Evolutionary conservation across 345 rosid species (phyloP).

Genomic region (Euphorbia pulcherrima): DNA sequence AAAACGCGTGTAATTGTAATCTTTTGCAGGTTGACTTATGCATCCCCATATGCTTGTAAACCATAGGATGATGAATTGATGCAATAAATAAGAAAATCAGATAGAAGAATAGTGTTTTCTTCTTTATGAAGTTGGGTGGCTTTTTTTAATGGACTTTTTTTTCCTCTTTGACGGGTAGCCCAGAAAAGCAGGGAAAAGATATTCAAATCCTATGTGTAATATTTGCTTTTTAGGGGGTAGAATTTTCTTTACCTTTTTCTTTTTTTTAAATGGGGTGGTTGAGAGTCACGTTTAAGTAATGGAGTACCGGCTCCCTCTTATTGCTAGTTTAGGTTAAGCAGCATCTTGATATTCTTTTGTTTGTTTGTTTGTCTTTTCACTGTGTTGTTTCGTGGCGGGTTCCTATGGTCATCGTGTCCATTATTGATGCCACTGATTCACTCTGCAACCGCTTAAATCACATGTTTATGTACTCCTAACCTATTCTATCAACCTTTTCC

Average conservation of each 20-base stretch:
- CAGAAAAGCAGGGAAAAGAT: background rate
- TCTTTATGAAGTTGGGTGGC: constrained; percentile 2
- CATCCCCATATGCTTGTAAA: constrained; percentile 30
- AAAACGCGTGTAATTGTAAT: constrained; percentile 7
- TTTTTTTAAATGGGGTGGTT: background rate
- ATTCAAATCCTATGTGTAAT: no score
- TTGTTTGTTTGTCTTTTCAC: background rate
- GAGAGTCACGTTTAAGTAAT: constrained; percentile 13
- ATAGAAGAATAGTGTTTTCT: background rate
- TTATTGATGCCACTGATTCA: constrained; percentile 3
- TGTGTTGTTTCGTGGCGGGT: constrained; percentile 11
- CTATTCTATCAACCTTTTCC: background rate
- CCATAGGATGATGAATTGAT: constrained; percentile 18
- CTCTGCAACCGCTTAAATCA: background rate
- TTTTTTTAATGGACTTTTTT: constrained; percentile 1
- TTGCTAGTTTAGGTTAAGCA: background rate
- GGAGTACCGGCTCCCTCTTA: background rate
- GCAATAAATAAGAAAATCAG: background rate
- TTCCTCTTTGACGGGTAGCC: constrained; percentile 10
- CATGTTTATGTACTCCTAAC: background rate
- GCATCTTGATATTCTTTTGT: background rate
- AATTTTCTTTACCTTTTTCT: background rate
- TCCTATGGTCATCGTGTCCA: constrained; percentile 7
- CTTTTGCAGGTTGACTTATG: constrained; percentile 40
- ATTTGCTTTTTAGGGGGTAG: no score